Percentiles rank a stretch among this genome's conserved stretches.
Evolutionary conservation across 441 rosid genomes (phyloP).

Genomic region (Aquilaria agallochum): DNA sequence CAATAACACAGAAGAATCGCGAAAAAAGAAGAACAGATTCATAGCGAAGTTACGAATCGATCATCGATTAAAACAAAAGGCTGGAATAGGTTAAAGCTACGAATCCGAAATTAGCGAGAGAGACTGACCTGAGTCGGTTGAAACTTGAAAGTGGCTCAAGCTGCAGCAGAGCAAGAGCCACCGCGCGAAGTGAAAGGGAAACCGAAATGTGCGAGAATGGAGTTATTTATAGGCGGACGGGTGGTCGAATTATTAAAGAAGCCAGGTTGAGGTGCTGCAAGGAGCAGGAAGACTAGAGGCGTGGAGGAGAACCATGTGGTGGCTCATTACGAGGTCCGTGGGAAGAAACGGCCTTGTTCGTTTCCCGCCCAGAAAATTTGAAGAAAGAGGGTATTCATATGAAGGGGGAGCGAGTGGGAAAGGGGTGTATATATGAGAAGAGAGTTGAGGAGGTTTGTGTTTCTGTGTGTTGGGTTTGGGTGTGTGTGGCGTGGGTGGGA

Average conservation of each 20-base stretch:
- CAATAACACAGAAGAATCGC: neutral
- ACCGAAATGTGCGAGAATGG: neutral
- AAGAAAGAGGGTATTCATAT: slow-evolving; percentile 21
- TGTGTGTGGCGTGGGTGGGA: slow-evolving; percentile 11
- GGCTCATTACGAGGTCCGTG: too few relatives aligned
- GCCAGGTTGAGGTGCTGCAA: too few relatives aligned
- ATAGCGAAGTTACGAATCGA: too few relatives aligned
- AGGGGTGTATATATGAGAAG: neutral
- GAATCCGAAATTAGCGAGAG: too few relatives aligned
- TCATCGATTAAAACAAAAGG: too few relatives aligned
- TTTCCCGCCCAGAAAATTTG: slow-evolving; percentile 36
- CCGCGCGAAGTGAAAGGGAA: neutral
- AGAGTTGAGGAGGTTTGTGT: neutral
- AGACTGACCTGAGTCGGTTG: neutral
- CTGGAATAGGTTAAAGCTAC: too few relatives aligned
- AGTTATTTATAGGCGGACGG: too few relatives aligned
- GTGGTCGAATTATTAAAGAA: too few relatives aligned
- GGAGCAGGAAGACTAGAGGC: too few relatives aligned
- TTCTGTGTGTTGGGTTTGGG: slow-evolving; percentile 2
- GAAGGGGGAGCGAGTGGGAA: slow-evolving; percentile 9
- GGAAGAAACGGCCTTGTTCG: neutral
- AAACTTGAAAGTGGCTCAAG: too few relatives aligned
- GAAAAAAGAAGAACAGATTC: neutral
- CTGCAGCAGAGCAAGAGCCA: neutral
- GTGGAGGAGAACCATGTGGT: too few relatives aligned